Conservation (phyloP, 257 asterid genomes). For the Solanum raphanifolium region DNA sequence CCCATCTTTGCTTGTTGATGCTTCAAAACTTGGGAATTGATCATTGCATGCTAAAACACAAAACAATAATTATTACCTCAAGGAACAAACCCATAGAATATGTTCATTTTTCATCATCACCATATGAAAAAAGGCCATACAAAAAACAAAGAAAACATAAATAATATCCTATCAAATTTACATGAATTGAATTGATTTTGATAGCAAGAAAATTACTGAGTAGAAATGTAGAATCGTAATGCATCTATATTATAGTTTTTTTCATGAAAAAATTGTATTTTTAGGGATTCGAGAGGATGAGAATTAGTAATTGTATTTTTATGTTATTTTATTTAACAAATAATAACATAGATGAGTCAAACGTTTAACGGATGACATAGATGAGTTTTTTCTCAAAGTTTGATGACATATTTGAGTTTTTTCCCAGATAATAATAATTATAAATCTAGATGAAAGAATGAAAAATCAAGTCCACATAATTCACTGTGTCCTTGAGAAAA, state of each 20-base stretch:
- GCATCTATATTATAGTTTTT: neutral
- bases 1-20: neutral
- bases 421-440: too few species aligned
- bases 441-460: too few species aligned
- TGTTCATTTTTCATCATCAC: neutral
- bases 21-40: neutral
- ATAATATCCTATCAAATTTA: neutral
- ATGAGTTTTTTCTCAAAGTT: too few species aligned
- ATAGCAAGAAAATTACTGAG: neutral
- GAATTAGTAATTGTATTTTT: neutral
- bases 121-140: neutral
- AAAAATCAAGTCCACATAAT: too few species aligned
- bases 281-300: neutral
- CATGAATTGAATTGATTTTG: neutral
- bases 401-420: too few species aligned
- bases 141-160: neutral
- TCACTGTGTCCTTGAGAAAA: too few species aligned
- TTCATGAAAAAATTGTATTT: neutral
- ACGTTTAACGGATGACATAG: too few species aligned
- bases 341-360: too few species aligned
- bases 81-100: neutral
- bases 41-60: neutral
- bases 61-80: neutral
- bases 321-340: too few species aligned
- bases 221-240: neutral